Percentiles rank a stretch among this genome's conserved stretches.
Conservation (phyloP, 306 rosid genomes). For the Argentina anserina region DNA sequence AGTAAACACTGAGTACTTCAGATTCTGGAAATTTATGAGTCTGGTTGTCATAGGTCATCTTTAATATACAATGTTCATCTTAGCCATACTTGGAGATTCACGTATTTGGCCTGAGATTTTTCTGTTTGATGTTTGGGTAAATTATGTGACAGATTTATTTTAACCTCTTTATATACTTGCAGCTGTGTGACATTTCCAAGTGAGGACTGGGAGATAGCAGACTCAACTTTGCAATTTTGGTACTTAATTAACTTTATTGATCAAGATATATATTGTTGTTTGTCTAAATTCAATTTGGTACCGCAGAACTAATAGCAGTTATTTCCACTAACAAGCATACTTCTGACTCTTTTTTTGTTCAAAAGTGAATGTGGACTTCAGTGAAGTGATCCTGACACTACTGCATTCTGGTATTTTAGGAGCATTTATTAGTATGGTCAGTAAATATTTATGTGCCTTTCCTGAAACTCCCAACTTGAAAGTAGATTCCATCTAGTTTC, state of each 20-base stretch:
- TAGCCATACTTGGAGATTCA: neutral
- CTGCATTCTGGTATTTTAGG: no score
- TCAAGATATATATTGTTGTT: neutral
- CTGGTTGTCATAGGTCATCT: neutral
- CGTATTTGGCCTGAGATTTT: neutral
- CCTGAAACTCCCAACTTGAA: neutral
- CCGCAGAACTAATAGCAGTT: neutral
- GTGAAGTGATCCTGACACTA: no score
- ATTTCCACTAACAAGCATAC: neutral
- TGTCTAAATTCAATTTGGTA: neutral
- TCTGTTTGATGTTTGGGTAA: neutral
- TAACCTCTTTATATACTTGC: constrained; percentile 35
- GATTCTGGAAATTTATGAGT: neutral
- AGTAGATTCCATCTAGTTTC: neutral
- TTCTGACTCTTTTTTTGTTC: neutral
- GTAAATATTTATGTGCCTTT: neutral
- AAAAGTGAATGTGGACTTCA: no score
- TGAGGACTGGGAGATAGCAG: constrained; percentile 98
- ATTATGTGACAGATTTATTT: neutral
- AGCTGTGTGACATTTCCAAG: constrained; percentile 91
- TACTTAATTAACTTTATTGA: constrained; percentile 27
- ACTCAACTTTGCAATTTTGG: constrained; percentile 93
- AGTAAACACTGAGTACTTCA: neutral
- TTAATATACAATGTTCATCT: neutral
- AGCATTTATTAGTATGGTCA: neutral